Base-by-base conservation (phyloP, 139 green algal species). In the Helicosporidium sp. region DNA sequence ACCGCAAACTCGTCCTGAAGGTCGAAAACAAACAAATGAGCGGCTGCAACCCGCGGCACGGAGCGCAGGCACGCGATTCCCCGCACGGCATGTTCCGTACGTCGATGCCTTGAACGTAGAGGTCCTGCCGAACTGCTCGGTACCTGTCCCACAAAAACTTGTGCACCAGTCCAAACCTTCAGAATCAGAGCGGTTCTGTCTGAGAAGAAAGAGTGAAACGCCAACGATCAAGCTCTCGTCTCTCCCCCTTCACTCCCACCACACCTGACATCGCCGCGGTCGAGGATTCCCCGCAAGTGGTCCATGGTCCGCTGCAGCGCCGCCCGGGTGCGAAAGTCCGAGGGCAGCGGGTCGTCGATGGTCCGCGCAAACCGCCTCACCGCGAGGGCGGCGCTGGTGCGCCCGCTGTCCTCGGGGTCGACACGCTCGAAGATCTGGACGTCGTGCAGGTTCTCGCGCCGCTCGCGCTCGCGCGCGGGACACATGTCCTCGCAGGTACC, bases 141-240 rank as follows among this genome's bases (percentile, higher is more conserved):
- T 83, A 90, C 13, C 81, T 61, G 56, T 92, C 82, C 82, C 82
- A 92, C 51, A 92, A 65, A 46, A 92, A 92, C 40, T 65, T 69
- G 59, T 91, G 80, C 26, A 82, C 55, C 29, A 63, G 60, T 6
- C 60, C 60, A 58, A 58, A 58, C 26, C 51, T 37, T n/a, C n/a
- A n/a, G n/a, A n/a, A n/a, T n/a, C n/a, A n/a, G n/a, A n/a, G n/a
- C n/a, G n/a, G n/a, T n/a, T n/a, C n/a, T n/a, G n/a, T n/a, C n/a
- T n/a, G n/a, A 7, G 7, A 49, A 40, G 7, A 41, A 28, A 26
- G n/a, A n/a, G n/a, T n/a, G n/a, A n/a, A n/a, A n/a, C n/a, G n/a
- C n/a, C n/a, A n/a, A n/a, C n/a, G n/a, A n/a, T n/a, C n/a, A n/a
- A n/a, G n/a, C n/a, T n/a, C n/a, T n/a, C n/a, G n/a, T n/a, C n/a